A percentile compares a stretch with the other conserved stretches of the same genome.
These are phyloP conservation scores for Russula sp. DNA, from an alignment of 768 basidiomycete species.

Conservation along the genomic window DNA sequence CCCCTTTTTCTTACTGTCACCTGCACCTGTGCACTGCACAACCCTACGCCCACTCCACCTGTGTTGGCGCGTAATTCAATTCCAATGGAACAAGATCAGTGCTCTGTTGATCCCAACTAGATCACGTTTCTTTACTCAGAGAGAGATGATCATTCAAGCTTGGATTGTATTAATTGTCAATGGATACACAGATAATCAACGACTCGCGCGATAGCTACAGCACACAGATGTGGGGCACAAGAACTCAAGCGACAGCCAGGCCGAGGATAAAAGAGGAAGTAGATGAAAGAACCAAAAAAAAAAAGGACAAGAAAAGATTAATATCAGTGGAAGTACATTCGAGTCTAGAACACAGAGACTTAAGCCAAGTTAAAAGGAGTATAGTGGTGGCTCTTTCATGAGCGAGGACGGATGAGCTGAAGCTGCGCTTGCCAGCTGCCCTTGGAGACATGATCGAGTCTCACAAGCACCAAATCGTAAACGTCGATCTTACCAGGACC, in stretches of 20 bases:
- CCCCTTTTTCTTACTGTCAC: slow-evolving; percentile 12
- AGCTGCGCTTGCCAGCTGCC: slow-evolving; percentile 80
- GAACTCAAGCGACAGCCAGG: background rate
- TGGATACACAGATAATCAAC: background rate
- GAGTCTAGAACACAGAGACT: background rate
- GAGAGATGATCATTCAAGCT: background rate
- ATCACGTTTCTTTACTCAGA: background rate
- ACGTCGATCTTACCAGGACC: slow-evolving; percentile 47
- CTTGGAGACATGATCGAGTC: slow-evolving; percentile 76
- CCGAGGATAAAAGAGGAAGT: background rate
- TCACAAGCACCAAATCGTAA: slow-evolving; percentile 65
- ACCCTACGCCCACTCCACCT: slow-evolving; percentile 7
- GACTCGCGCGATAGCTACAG: background rate
- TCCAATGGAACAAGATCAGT: too few relatives aligned
- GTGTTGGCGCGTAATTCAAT: too few relatives aligned
- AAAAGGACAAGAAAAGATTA: background rate
- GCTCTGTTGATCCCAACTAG: background rate
- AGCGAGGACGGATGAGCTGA: slow-evolving; percentile 33
- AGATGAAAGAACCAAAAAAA: background rate
- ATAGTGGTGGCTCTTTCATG: background rate
- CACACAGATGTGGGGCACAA: slow-evolving; percentile 3
- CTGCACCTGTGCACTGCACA: too few relatives aligned
- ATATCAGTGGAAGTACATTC: too few relatives aligned
- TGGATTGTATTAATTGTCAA: background rate
- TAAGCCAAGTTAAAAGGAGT: background rate